phyloP scores from a whole-genome alignment of 805 yeast species.

The Ogataea henricii region DNA sequence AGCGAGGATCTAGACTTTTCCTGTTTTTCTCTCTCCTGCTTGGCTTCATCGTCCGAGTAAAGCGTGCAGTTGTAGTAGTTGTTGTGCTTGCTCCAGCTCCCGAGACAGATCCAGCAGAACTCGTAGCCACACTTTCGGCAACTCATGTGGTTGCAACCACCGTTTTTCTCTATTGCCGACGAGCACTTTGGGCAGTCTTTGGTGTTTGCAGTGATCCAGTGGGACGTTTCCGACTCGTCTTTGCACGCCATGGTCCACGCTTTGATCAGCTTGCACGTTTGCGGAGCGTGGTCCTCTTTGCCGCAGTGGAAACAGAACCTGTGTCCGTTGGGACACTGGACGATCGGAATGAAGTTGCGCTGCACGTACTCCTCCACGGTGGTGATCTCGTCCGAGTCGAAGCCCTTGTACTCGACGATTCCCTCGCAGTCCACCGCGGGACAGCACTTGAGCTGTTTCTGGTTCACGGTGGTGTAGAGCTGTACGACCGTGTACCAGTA shows the following conservation, averaged over 20 bases:
- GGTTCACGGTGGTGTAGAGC: constrained; percentile 53
- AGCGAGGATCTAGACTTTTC: constrained; percentile 50
- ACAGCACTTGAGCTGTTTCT: constrained; percentile 64
- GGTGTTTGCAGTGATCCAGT: constrained; percentile 86
- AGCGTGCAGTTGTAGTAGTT: constrained; percentile 62
- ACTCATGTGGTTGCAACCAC: constrained; percentile 97
- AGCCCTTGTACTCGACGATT: constrained; percentile 45
- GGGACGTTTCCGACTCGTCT: constrained; percentile 85
- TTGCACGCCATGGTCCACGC: constrained; percentile 77
- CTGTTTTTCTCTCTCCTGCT: constrained; percentile 41
- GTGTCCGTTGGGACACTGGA: constrained; percentile 64
- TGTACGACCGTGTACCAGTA: constrained; percentile 47
- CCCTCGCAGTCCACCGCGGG: constrained; percentile 80
- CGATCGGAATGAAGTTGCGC: constrained; percentile 56
- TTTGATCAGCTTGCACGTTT: constrained; percentile 70
- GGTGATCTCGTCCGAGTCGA: constrained; percentile 33
- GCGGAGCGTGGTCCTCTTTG: constrained; percentile 77
- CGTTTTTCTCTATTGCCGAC: constrained; percentile 83
- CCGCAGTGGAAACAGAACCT: constrained; percentile 79
- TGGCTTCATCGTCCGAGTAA: constrained; percentile 47
- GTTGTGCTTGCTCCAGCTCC: constrained; percentile 73
- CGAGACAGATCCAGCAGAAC: constrained; percentile 93
- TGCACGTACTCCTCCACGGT: constrained; percentile 29
- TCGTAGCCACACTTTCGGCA: constrained; percentile 76
- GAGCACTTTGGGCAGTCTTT: constrained; percentile 84